Evolutionary conservation across 345 rosid species (phyloP).

Genomic region (Bruguiera parviflora): DNA sequence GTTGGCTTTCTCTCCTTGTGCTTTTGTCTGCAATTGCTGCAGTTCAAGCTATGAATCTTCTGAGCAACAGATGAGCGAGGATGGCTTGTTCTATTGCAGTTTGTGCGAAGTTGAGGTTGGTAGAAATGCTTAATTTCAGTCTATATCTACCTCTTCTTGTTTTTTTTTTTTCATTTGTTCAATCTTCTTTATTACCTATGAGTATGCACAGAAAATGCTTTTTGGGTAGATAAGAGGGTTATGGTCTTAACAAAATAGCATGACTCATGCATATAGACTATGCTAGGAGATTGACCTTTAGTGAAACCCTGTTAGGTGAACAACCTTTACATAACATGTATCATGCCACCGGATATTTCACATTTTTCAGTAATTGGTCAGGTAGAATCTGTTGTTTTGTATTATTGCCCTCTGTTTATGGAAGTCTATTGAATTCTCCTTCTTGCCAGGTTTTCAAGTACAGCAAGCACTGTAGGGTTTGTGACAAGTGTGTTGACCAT

Average conservation of each 20-base stretch:
- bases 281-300: not conserved
- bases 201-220: not conserved
- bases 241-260: not conserved
- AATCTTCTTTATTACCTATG: not conserved
- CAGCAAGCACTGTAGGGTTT: slow-evolving; percentile 98
- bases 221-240: not conserved
- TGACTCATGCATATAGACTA: not conserved
- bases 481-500: slow-evolving; percentile 90
- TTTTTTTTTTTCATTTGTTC: no score
- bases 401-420: not conserved
- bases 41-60: slow-evolving; percentile 54
- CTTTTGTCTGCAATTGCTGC: slow-evolving; percentile 56
- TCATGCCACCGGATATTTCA: not conserved
- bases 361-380: not conserved
- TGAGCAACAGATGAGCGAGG: slow-evolving; percentile 77
- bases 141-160: not conserved
- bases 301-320: not conserved
- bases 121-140: slow-evolving; percentile 17
- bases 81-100: slow-evolving; percentile 97
- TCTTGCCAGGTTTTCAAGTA: slow-evolving; percentile 78
- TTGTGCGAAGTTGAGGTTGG: slow-evolving; percentile 96
- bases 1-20: slow-evolving; percentile 61
- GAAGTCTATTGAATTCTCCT: slow-evolving; percentile 1
- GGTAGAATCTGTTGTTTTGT: not conserved
- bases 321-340: not conserved